A percentile compares a stretch with the other conserved stretches of the same genome.
phyloP scores from a whole-genome alignment of 2,329 filamentous ascomycete genomes.

The Calonectria pauciramosa region DNA sequence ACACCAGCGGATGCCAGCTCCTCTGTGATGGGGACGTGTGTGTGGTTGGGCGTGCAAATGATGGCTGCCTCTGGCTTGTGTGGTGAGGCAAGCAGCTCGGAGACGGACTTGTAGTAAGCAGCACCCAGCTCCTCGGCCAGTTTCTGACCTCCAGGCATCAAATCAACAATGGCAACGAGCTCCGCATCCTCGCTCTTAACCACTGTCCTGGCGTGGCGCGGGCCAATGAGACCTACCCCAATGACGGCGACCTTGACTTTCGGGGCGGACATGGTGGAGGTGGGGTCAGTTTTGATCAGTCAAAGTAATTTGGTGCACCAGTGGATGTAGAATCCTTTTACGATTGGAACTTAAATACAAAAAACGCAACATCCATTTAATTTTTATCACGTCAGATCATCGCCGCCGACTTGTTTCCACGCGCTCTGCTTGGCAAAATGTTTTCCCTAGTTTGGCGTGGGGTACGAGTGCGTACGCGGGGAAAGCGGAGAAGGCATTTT shows the following conservation, averaged over 20 bases:
- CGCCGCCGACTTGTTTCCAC: neutral
- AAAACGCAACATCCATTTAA: neutral
- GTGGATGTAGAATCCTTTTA: neutral
- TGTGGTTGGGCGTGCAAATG: constrained; percentile 72
- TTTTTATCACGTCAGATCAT: neutral
- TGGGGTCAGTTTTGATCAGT: neutral
- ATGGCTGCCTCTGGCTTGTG: constrained; percentile 66
- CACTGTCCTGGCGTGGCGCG: constrained; percentile 49
- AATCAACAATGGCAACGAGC: constrained; percentile 49
- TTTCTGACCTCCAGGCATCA: constrained; percentile 35
- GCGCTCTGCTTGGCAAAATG: constrained; percentile 17
- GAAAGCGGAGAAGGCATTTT: constrained; percentile 1
- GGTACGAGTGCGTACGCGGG: neutral
- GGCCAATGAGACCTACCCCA: constrained; percentile 48
- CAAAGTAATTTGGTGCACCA: neutral
- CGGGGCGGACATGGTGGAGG: constrained; percentile 24
- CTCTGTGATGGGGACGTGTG: constrained; percentile 65
- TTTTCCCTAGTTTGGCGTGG: constrained; percentile 19
- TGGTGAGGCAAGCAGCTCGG: constrained; percentile 56
- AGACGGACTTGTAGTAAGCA: constrained; percentile 50
- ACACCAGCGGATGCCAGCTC: constrained; percentile 62
- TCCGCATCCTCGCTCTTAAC: constrained; percentile 34
- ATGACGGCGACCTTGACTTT: constrained; percentile 44
- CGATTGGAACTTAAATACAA: neutral
- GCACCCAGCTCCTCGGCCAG: constrained; percentile 41